Percentiles rank a stretch among this genome's conserved stretches.
These are phyloP conservation scores for Cutaneotrichosporon curvatum DNA, from an alignment of 1,284 basidiomycete genomes.

Conservation along the genomic window DNA sequence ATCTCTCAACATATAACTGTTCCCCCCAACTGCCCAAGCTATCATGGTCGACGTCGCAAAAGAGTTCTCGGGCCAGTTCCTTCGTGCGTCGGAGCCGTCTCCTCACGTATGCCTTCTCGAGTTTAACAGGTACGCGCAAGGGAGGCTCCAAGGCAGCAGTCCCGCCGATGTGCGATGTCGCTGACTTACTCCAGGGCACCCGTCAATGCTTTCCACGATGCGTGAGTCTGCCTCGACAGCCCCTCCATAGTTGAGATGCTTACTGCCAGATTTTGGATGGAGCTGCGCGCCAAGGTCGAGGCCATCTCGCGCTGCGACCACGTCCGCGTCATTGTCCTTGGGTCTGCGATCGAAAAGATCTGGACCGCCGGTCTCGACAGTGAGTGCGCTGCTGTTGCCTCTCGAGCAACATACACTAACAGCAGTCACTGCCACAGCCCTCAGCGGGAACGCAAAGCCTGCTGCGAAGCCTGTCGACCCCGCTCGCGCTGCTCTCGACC, in stretches of 20 bases:
- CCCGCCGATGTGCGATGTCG: too few species aligned
- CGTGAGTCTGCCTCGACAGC: slow-evolving; percentile 45
- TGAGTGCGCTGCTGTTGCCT: too few species aligned
- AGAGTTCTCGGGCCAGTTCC: slow-evolving; percentile 28
- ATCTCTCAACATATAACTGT: too few species aligned
- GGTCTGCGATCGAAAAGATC: slow-evolving; percentile 60
- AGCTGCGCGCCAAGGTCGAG: slow-evolving; percentile 60
- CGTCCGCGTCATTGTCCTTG: slow-evolving; percentile 64
- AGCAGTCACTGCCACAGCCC: slow-evolving; percentile 7
- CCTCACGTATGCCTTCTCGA: slow-evolving; percentile 41
- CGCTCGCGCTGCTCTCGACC: slow-evolving; percentile 53
- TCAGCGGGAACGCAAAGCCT: slow-evolving; percentile 15
- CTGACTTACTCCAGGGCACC: slow-evolving; percentile 52
- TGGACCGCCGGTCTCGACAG: slow-evolving; percentile 77
- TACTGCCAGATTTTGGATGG: slow-evolving; percentile 62
- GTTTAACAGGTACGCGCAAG: slow-evolving; percentile 39
- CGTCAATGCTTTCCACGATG: slow-evolving; percentile 66
- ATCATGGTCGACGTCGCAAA: slow-evolving; percentile 10
- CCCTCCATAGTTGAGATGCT: neutral
- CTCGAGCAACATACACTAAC: neutral
- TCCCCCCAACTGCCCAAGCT: too few species aligned
- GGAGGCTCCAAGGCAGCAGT: too few species aligned
- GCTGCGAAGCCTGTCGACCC: slow-evolving; percentile 46
- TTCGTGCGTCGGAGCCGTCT: slow-evolving; percentile 25
- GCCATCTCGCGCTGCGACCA: slow-evolving; percentile 53